A percentile compares a stretch with the other conserved stretches of the same genome.
Evolutionary conservation across 177 flowering plant genomes (phyloP).

Genomic region (Tripterygium wilfordii): DNA sequence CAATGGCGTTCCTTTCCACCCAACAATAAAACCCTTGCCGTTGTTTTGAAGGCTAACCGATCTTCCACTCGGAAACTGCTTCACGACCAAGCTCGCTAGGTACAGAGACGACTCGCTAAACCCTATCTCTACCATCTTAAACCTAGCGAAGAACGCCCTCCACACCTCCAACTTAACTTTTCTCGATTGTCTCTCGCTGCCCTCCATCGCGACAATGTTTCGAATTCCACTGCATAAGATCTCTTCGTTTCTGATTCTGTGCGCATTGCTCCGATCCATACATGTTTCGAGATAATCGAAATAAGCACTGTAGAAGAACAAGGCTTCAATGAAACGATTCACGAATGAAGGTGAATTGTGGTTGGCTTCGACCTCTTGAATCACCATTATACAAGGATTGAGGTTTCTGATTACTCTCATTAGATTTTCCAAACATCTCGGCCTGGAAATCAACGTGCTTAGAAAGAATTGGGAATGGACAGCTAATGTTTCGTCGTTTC

Average conservation of each 20-base stretch:
- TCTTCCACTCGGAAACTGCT: constrained; percentile 11
- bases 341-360: constrained; percentile 26
- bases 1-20: constrained; percentile 36
- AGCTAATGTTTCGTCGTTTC: constrained; percentile 16
- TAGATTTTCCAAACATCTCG: constrained; percentile 18
- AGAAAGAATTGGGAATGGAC: constrained; percentile 13
- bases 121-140: constrained; percentile 28
- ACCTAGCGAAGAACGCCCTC: constrained; percentile 38
- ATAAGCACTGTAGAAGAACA: constrained; percentile 27
- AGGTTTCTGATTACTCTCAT: constrained; percentile 24
- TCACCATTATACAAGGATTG: constrained; percentile 25
- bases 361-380: constrained; percentile 27
- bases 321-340: constrained; percentile 24
- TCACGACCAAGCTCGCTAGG: constrained; percentile 23
- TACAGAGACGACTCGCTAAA: constrained; percentile 20
- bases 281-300: constrained; percentile 26
- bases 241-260: constrained; percentile 6
- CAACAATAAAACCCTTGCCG: constrained; percentile 21
- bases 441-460: constrained; percentile 16
- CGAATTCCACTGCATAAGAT: constrained; percentile 11
- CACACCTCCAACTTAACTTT: constrained; percentile 31
- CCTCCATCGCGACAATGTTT: constrained; percentile 26
- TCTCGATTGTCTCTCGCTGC: constrained; percentile 17
- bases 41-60: constrained; percentile 17
- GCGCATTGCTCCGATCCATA: not conserved